These are phyloP conservation scores for Pythium monospermum DNA, from an alignment of 352 stramenopile genomes.

Conservation along the genomic window DNA sequence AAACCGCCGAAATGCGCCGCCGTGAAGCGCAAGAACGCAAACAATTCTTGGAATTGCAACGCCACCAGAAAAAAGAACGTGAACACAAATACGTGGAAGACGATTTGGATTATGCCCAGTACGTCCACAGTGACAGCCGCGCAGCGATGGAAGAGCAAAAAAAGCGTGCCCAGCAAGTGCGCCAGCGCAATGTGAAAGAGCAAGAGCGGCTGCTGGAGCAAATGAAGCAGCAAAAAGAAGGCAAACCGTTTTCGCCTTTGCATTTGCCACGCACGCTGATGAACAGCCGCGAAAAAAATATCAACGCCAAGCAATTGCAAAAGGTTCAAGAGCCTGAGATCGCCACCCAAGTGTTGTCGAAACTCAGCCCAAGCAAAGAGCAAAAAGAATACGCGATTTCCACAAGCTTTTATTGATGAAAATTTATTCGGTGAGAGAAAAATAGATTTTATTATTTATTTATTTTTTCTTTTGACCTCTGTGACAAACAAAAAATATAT, in stretches of 20 bases:
- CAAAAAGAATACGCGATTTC: constrained; percentile 32
- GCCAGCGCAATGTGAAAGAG: constrained; percentile 53
- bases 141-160: constrained; percentile 43
- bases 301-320: constrained; percentile 64
- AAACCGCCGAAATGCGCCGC: constrained; percentile 23
- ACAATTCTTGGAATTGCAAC: constrained; percentile 44
- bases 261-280: constrained; percentile 56
- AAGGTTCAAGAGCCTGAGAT: constrained; percentile 58
- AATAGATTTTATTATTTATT: too few species aligned
- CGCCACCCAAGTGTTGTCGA: constrained; percentile 50
- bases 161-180: constrained; percentile 24
- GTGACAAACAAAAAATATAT: too few species aligned
- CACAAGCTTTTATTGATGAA: constrained; percentile 48
- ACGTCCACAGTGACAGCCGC: constrained; percentile 42
- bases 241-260: constrained; percentile 42
- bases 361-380: constrained; percentile 54
- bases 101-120: constrained; percentile 47
- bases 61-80: constrained; percentile 43
- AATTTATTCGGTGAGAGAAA: background rate
- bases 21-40: constrained; percentile 52
- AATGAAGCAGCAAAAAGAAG: constrained; percentile 54
- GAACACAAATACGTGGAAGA: constrained; percentile 56
- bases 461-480: background rate
- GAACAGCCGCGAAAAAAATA: constrained; percentile 53
- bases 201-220: constrained; percentile 55